These are phyloP conservation scores for Scutellaria baicalensis DNA, from an alignment of 257 asterid genomes.

Conservation along the genomic window DNA sequence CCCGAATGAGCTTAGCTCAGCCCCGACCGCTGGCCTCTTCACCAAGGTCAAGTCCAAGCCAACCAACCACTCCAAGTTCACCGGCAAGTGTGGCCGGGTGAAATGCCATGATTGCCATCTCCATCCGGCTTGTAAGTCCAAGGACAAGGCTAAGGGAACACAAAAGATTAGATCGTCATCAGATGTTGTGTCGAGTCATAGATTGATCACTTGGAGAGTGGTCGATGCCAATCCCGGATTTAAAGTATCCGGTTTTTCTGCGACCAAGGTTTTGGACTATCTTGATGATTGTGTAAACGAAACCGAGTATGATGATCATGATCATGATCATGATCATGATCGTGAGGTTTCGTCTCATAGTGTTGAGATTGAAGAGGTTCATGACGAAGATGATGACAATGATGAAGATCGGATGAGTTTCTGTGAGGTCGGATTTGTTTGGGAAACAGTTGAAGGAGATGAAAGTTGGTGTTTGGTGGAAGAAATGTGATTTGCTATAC, in stretches of 20 bases:
- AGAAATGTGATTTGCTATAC: constrained; percentile 30
- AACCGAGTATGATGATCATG: background rate
- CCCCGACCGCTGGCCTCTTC: constrained; percentile 70
- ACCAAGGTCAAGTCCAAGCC: constrained; percentile 56
- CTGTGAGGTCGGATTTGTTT: constrained; percentile 28
- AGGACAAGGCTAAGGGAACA: constrained; percentile 61
- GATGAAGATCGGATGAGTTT: constrained; percentile 24
- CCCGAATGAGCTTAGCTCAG: constrained; percentile 26
- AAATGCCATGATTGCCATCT: constrained; percentile 47
- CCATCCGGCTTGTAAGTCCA: constrained; percentile 50
- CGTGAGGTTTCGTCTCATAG: background rate
- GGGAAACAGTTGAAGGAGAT: constrained; percentile 35
- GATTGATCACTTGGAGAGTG: constrained; percentile 51
- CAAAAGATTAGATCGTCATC: constrained; percentile 33
- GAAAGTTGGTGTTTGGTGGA: constrained; percentile 76
- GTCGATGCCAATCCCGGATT: constrained; percentile 38
- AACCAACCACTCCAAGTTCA: constrained; percentile 84
- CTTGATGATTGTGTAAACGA: constrained; percentile 23
- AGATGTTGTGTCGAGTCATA: constrained; percentile 22
- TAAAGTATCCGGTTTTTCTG: constrained; percentile 49
- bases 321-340: background rate
- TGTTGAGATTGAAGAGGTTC: background rate
- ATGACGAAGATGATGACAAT: background rate
- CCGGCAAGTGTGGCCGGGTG: constrained; percentile 62
- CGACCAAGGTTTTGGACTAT: constrained; percentile 50